These are phyloP conservation scores for Tetrahymena malaccensis DNA, from an alignment of 73 alveolate genomes.

Conservation along the genomic window DNA sequence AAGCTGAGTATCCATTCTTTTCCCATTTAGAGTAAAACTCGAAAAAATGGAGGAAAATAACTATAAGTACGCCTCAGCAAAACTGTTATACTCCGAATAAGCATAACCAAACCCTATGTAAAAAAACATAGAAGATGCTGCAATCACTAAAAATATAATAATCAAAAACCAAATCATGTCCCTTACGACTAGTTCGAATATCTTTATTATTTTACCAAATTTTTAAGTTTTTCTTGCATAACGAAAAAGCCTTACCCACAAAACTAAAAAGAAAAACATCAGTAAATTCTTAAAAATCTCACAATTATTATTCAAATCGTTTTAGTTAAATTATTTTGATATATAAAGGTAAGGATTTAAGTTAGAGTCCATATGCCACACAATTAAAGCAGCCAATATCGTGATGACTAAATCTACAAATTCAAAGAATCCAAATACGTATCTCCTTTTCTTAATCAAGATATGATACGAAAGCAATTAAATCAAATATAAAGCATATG, in stretches of 20 bases:
- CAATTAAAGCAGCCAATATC: background rate
- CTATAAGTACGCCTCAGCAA: background rate
- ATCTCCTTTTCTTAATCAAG: background rate
- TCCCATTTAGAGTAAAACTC: background rate
- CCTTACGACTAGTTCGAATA: background rate
- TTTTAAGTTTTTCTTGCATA: background rate
- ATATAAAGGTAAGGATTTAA: background rate
- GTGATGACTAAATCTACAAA: background rate
- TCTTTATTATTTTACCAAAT: background rate
- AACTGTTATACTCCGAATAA: background rate
- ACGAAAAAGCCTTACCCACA: background rate
- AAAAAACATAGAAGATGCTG: background rate
- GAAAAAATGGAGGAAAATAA: background rate
- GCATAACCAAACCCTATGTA: background rate
- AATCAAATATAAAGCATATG: background rate
- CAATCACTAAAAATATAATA: background rate
- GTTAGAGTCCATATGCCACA: background rate
- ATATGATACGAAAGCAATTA: background rate
- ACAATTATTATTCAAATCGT: background rate
- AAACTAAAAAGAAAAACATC: background rate
- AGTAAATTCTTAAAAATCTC: background rate
- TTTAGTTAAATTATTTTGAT: background rate
- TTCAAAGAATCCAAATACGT: background rate
- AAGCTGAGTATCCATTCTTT: background rate
- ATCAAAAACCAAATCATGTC: background rate